Percentiles rank a stretch among this genome's conserved stretches.
Conservation (phyloP, 108 stramenopile genomes). For the Craspedostauros australis region DNA sequence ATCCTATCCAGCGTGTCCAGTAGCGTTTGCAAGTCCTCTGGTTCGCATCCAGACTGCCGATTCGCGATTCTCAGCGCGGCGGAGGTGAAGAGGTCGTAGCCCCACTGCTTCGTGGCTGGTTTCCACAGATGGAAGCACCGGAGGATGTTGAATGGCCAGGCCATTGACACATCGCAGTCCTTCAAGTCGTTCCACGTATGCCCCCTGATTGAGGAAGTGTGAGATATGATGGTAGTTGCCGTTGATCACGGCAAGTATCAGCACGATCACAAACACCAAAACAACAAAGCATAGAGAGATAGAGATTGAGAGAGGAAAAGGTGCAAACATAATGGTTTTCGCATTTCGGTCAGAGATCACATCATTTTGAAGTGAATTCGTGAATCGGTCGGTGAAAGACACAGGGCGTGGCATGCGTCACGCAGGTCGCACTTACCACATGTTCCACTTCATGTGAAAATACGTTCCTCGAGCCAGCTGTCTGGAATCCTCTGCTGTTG, state of each 20-base stretch:
- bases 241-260: too few relatives aligned
- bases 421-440: conserved; percentile 22
- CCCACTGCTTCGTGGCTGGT: conserved; percentile 29
- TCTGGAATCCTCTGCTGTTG: conserved; percentile 23
- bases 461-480: conserved; percentile 58
- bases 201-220: too few relatives aligned
- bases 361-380: neutral
- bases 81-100: conserved; percentile 42
- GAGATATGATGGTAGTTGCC: too few relatives aligned
- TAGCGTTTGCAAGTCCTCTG: conserved; percentile 22
- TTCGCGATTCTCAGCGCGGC: conserved; percentile 45
- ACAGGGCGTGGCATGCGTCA: neutral
- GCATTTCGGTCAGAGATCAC: too few relatives aligned
- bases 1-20: conserved; percentile 19
- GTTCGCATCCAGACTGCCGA: conserved; percentile 30
- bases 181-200: conserved; percentile 42
- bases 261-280: too few relatives aligned
- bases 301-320: neutral
- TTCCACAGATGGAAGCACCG: conserved; percentile 42
- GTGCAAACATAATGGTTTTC: too few relatives aligned
- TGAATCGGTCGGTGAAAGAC: neutral
- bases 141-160: conserved; percentile 32
- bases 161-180: conserved; percentile 26
- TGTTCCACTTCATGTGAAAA: conserved; percentile 57
- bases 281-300: neutral